Conservation (phyloP, 1,139 yeast species). For the Debaryomyces sp. region DNA sequence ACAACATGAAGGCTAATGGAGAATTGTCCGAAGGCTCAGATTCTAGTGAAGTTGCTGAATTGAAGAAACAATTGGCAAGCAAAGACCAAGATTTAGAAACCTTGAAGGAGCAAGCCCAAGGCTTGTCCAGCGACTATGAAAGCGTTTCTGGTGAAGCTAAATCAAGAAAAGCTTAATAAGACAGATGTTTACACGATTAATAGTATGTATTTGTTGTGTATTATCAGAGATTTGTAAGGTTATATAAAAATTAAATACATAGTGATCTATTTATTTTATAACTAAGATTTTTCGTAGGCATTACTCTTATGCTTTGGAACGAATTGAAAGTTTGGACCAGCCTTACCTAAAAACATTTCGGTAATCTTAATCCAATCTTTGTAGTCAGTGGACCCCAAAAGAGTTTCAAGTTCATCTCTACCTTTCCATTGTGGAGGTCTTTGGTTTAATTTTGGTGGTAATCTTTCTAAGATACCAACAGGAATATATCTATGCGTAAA, state of each 20-base stretch:
- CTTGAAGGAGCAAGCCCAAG: constrained; percentile 72
- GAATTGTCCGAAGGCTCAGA: constrained; percentile 21
- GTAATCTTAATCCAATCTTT: constrained; percentile 95
- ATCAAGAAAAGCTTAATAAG: constrained; percentile 8
- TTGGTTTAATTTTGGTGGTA: constrained; percentile 89
- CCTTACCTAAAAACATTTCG: constrained; percentile 94
- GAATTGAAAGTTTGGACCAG: constrained; percentile 72
- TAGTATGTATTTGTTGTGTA: neutral
- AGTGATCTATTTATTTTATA: neutral
- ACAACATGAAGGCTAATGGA: constrained; percentile 39
- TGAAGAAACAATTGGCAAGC: constrained; percentile 57
- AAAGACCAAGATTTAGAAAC: constrained; percentile 66
- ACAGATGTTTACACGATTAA: neutral
- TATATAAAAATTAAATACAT: neutral
- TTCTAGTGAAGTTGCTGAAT: constrained; percentile 43
- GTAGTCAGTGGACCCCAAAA: constrained; percentile 82
- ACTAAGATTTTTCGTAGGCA: constrained; percentile 48
- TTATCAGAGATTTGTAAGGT: neutral
- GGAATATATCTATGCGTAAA: constrained; percentile 96
- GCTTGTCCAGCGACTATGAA: constrained; percentile 67
- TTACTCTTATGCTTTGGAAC: constrained; percentile 95
- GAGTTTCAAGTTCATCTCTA: constrained; percentile 90
- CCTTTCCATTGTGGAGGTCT: constrained; percentile 95
- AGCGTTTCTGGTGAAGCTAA: constrained; percentile 24
- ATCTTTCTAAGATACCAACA: constrained; percentile 83